Evolutionary conservation across 192 early-diverging fungal genomes (phyloP).

Genomic region (Spizellomyces punctatus): DNA sequence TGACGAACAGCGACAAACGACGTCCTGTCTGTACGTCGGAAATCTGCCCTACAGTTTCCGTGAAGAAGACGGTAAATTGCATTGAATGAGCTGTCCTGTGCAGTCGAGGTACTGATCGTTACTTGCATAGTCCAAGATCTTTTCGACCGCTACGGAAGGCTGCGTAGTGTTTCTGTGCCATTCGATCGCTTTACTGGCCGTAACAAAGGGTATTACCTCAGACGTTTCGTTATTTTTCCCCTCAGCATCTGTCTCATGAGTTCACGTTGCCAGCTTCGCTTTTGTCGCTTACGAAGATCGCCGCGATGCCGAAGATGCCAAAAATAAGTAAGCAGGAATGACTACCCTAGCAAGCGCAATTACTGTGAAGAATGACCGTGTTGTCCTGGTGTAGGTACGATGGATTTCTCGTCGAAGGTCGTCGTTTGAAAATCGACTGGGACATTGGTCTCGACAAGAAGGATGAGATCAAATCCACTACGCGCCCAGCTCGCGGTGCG

Average conservation of each 20-base stretch:
- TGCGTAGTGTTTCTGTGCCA: slow-evolving; percentile 70
- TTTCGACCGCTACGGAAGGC: slow-evolving; percentile 75
- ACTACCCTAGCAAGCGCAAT: neutral
- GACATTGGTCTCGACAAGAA: slow-evolving; percentile 49
- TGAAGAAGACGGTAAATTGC: slow-evolving; percentile 57
- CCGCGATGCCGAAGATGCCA: slow-evolving; percentile 66
- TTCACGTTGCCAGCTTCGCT: slow-evolving; percentile 61
- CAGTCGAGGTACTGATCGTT: neutral
- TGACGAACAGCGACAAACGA: slow-evolving; percentile 65
- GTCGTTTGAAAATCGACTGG: slow-evolving; percentile 50
- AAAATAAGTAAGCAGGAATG: slow-evolving; percentile 45
- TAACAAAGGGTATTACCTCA: slow-evolving; percentile 73
- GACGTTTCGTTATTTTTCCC: neutral
- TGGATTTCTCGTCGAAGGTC: slow-evolving; percentile 31
- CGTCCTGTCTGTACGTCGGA: slow-evolving; percentile 70
- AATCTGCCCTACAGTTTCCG: slow-evolving; percentile 75
- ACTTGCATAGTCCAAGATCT: slow-evolving; percentile 54
- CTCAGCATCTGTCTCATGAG: neutral
- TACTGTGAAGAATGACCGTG: neutral
- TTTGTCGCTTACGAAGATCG: slow-evolving; percentile 78
- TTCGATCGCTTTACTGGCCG: slow-evolving; percentile 68
- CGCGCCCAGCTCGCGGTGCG: neutral
- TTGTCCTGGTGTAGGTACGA: slow-evolving; percentile 28
- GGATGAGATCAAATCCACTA: slow-evolving; percentile 28
- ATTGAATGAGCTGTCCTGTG: neutral